Evolutionary conservation across 2,329 filamentous ascomycete genomes (phyloP).

Genomic region (Aspergillus aculeatinus): DNA sequence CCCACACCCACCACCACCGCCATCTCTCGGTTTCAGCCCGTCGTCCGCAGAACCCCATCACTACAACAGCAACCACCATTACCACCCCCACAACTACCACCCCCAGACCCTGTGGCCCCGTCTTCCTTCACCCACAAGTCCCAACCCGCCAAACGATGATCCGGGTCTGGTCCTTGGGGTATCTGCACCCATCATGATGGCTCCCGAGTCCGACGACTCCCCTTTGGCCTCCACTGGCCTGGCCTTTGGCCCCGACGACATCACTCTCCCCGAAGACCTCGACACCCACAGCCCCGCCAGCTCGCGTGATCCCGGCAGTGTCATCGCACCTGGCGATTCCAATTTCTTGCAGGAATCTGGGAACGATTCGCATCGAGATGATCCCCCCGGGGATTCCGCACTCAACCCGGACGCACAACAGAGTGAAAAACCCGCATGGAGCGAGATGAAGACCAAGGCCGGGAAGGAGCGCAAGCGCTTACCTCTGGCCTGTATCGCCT

Average conservation of each 20-base stretch:
- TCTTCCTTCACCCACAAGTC: constrained; percentile 8
- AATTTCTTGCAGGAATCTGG: constrained; percentile 19
- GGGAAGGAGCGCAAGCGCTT: constrained; percentile 94
- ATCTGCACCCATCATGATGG: constrained; percentile 41
- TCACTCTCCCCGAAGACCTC: constrained; percentile 31
- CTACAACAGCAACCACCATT: constrained; percentile 10
- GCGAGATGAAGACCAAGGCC: constrained; percentile 82
- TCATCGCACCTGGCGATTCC: constrained; percentile 25
- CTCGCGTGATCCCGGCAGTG: constrained; percentile 36
- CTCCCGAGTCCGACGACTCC: constrained; percentile 34
- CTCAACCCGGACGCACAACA: constrained; percentile 40
- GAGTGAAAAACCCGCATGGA: constrained; percentile 66
- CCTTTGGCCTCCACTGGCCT: constrained; percentile 29
- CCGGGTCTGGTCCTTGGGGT: constrained; percentile 32
- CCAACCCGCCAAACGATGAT: constrained; percentile 34
- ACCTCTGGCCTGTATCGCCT: constrained; percentile 92
- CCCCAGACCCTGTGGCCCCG: constrained; percentile 5
- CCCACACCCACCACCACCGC: neutral
- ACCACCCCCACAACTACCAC: neutral
- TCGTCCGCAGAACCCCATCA: neutral
- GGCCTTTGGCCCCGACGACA: constrained; percentile 28
- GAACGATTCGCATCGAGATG: constrained; percentile 23
- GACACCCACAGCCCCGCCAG: constrained; percentile 38
- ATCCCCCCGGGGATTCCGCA: constrained; percentile 21
- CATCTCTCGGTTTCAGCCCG: neutral